A percentile compares a stretch with the other conserved stretches of the same genome.
phyloP scores from a whole-genome alignment of 345 rosid species.

The Eucalyptus caleyi region DNA sequence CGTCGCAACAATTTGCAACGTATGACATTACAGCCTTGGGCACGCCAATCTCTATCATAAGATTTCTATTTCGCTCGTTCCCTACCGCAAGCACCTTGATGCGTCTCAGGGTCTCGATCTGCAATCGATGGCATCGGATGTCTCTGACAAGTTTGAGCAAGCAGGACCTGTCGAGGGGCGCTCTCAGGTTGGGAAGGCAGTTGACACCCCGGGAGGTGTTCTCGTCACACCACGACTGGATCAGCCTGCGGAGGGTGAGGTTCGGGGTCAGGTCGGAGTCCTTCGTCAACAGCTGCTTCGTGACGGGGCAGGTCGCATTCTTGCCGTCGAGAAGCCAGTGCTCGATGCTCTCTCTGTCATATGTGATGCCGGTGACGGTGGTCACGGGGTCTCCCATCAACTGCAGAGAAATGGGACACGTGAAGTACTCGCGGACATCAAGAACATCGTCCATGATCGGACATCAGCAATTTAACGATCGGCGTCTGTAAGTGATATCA shows the following conservation, averaged over 20 bases:
- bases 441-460: slow-evolving; percentile 12
- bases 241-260: slow-evolving; percentile 58
- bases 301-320: slow-evolving; percentile 41
- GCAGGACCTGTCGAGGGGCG: slow-evolving; percentile 19
- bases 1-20: slow-evolving; percentile 9
- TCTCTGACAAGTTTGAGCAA: slow-evolving; percentile 19
- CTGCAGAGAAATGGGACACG: slow-evolving; percentile 74
- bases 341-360: slow-evolving; percentile 73
- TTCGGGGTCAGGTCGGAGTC: slow-evolving; percentile 70
- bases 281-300: slow-evolving; percentile 40
- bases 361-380: slow-evolving; percentile 63
- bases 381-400: slow-evolving; percentile 90
- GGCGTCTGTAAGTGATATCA: background rate
- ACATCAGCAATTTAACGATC: background rate
- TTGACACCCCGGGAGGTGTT: slow-evolving; percentile 38
- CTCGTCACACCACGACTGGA: slow-evolving; percentile 57
- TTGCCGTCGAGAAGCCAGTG: slow-evolving; percentile 40
- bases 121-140: slow-evolving; percentile 6
- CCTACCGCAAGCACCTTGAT: slow-evolving; percentile 36
- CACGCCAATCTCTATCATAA: slow-evolving; percentile 40
- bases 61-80: slow-evolving; percentile 33
- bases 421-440: slow-evolving; percentile 57
- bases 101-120: slow-evolving; percentile 11
- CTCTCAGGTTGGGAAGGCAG: slow-evolving; percentile 45
- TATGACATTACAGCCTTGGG: slow-evolving; percentile 21